phyloP scores from a whole-genome alignment of 2,329 filamentous ascomycete species.

The Epicoccum sorghinum region DNA sequence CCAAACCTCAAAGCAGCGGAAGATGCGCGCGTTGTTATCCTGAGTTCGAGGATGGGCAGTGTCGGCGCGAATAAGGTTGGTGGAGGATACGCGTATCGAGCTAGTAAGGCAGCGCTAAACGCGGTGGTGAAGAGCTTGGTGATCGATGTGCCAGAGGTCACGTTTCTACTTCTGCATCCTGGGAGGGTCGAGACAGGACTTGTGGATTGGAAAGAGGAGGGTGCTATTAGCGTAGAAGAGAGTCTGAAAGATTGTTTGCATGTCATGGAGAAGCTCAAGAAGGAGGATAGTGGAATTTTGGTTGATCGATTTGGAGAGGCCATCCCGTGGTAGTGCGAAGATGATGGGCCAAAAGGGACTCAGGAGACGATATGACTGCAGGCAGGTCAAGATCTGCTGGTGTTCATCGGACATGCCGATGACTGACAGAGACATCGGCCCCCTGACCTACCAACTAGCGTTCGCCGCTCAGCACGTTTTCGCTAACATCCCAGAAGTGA shows the following conservation, averaged over 20 bases:
- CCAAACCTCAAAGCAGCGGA: conserved; percentile 37
- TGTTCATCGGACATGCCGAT: too few relatives aligned
- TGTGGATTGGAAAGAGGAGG: conserved; percentile 53
- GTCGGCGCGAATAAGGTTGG: conserved; percentile 49
- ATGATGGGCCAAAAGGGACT: neutral
- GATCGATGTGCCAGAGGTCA: conserved; percentile 52
- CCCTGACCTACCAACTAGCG: too few relatives aligned
- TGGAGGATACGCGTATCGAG: conserved; percentile 55
- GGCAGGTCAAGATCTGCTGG: too few relatives aligned
- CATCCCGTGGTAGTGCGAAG: conserved; percentile 46
- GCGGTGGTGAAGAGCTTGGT: conserved; percentile 53
- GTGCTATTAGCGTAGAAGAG: conserved; percentile 51
- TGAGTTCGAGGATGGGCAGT: conserved; percentile 54
- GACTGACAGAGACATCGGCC: too few relatives aligned
- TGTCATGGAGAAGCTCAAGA: conserved; percentile 44
- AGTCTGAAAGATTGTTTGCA: conserved; percentile 48
- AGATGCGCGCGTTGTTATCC: conserved; percentile 46
- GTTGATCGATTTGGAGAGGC: conserved; percentile 52
- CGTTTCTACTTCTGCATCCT: conserved; percentile 53
- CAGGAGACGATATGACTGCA: too few relatives aligned
- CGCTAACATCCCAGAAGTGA: too few relatives aligned
- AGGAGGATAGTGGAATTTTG: conserved; percentile 47
- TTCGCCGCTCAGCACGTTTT: too few relatives aligned
- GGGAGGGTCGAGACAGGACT: conserved; percentile 54
- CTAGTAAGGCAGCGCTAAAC: conserved; percentile 56